A percentile compares a stretch with the other conserved stretches of the same genome.
Evolutionary conservation across 306 rosid species (phyloP).

Genomic region (Pyrus betulifolia): DNA sequence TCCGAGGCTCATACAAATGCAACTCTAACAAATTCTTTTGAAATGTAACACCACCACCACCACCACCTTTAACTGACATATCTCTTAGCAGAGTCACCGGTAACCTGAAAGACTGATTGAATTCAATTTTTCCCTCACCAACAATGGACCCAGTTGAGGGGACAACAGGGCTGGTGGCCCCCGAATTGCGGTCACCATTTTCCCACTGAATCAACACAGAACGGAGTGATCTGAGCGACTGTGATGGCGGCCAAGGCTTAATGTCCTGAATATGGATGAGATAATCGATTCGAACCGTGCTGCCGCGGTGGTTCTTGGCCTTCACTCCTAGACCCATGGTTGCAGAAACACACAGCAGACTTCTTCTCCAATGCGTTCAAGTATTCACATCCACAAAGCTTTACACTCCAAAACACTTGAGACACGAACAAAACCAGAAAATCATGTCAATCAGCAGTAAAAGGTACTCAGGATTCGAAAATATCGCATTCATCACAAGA

Average conservation of each 20-base stretch:
- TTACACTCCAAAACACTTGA: constrained; percentile 13
- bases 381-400: constrained; percentile 17
- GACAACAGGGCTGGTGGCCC: constrained; percentile 62
- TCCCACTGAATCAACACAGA: constrained; percentile 92
- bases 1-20: constrained; percentile 71
- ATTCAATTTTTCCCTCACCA: constrained; percentile 79
- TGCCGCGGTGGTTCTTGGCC: constrained; percentile 59
- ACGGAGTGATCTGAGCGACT: constrained; percentile 62
- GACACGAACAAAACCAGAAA: not conserved
- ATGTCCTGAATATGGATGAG: constrained; percentile 66
- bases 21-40: constrained; percentile 80
- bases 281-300: constrained; percentile 50
- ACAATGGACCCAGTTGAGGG: constrained; percentile 54
- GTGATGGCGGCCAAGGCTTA: constrained; percentile 97
- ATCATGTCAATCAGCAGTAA: not conserved
- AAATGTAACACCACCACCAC: constrained; percentile 55
- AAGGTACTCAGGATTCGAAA: not conserved
- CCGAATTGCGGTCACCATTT: constrained; percentile 71
- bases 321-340: constrained; percentile 63
- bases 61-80: constrained; percentile 47
- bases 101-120: constrained; percentile 69
- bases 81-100: constrained; percentile 66
- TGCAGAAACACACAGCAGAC: not conserved
- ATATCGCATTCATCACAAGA: not conserved
- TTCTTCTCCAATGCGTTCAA: constrained; percentile 24